Conservation (phyloP, 495 filamentous ascomycete species). For the Cudoniella acicularis region DNA sequence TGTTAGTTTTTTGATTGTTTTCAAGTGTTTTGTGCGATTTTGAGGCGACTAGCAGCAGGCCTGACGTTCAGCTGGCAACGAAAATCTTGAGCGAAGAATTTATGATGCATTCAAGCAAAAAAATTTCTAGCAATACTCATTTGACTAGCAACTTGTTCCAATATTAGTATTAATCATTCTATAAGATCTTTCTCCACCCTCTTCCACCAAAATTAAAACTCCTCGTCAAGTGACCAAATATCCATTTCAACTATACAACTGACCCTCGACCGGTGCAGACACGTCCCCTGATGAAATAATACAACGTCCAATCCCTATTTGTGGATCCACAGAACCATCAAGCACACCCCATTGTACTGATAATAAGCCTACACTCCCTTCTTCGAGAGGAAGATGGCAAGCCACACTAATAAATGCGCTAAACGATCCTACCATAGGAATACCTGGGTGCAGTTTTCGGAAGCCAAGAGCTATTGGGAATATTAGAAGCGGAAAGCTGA, state of each 20-base stretch:
- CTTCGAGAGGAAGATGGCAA: background rate
- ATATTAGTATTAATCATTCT: too few relatives aligned
- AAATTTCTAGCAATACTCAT: too few relatives aligned
- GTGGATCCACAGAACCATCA: background rate
- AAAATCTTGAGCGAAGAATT: too few relatives aligned
- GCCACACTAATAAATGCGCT: background rate
- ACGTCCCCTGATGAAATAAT: background rate
- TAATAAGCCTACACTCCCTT: background rate
- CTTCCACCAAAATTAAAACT: too few relatives aligned
- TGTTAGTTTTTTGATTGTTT: too few relatives aligned
- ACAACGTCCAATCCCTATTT: background rate
- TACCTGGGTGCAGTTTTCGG: background rate
- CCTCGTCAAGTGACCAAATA: too few relatives aligned
- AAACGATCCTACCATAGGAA: background rate
- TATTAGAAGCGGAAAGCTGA: background rate
- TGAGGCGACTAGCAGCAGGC: too few relatives aligned
- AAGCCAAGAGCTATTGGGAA: background rate
- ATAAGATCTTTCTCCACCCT: too few relatives aligned
- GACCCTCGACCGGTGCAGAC: background rate
- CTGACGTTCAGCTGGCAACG: too few relatives aligned
- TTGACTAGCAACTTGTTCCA: too few relatives aligned
- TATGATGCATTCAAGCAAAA: too few relatives aligned
- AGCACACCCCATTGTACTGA: background rate
- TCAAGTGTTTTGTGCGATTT: too few relatives aligned
- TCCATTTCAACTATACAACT: background rate